Evolutionary conservation across 768 basidiomycete genomes (phyloP).

Genomic region (Chalciporus sphaerocephalus): DNA sequence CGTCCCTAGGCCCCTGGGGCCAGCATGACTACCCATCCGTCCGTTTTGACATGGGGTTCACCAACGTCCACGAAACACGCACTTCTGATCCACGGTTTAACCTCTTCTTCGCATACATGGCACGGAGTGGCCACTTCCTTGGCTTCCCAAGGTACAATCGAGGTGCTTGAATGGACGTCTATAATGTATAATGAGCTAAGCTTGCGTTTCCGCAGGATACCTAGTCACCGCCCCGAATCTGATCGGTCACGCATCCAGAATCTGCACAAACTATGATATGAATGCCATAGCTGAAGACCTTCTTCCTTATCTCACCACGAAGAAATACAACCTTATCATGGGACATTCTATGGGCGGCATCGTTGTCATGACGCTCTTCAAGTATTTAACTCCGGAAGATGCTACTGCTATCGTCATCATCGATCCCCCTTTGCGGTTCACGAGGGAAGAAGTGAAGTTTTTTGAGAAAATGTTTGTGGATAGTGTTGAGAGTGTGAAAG

Average conservation of each 20-base stretch:
- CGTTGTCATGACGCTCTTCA: conserved; percentile 6
- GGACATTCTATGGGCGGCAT: conserved; percentile 20
- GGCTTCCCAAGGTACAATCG: conserved; percentile 14
- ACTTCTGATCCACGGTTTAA: conserved; percentile 25
- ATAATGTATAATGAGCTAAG: not conserved
- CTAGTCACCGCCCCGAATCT: conserved; percentile 22
- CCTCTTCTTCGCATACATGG: conserved; percentile 20
- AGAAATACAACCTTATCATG: conserved; percentile 12
- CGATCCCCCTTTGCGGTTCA: conserved; percentile 11
- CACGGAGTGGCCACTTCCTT: conserved; percentile 14
- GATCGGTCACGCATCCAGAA: conserved; percentile 14
- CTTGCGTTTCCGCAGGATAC: conserved; percentile 16
- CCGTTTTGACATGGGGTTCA: conserved; percentile 20
- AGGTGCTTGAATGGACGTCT: too few species aligned
- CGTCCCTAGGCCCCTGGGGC: too few species aligned
- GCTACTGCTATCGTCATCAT: conserved; percentile 17
- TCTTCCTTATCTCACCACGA: conserved; percentile 13
- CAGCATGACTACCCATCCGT: conserved; percentile 16
- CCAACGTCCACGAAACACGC: conserved; percentile 22
- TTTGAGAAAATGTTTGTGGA: not conserved
- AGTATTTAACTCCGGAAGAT: conserved; percentile 2
- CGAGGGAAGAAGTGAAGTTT: not conserved
- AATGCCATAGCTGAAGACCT: conserved; percentile 15
- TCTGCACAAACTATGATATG: conserved; percentile 10
- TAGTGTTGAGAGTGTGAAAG: not conserved